Evolutionary conservation across 2,329 filamentous ascomycete genomes (phyloP), one percentile per base, ranked within the genome.

Genomic region (Chaetomiaceae sp.): DNA sequence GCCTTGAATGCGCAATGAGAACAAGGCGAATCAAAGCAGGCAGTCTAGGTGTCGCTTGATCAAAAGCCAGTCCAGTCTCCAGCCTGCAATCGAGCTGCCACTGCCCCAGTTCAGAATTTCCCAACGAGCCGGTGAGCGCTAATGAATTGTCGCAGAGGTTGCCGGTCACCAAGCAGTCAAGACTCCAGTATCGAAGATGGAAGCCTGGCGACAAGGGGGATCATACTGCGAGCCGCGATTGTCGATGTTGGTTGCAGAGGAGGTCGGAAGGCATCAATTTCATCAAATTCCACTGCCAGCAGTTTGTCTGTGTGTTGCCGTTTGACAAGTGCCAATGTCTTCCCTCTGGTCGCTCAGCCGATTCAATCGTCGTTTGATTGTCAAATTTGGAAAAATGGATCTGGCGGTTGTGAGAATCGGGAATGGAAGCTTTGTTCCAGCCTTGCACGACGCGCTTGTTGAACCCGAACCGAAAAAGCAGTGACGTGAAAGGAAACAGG

Each of bases 161-260:
- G 20, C 11, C 6, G 34, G 25, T 34, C 43, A 45, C 42, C 33
- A 33, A 34, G 19, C 39, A 22, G 36, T 33, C 43, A 34, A 45
- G 14, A 20, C 22, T 36, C 39, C 43, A 38, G 34, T 37, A 43
- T 55, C 47, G 57, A 54, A 29, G 45, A 48, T 46, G 29, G 38
- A 25, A 36, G 33, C 37, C 36, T 31, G 19, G 17, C 25, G 25
- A 11, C 31, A 42, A 47, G 48, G 19, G 37, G 22, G 46, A 36
- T 57, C 59, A 61, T 61, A 31, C 58, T 60, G 56, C 56, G 58
- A 38, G 20, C 34, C 45, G 56, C 48, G 20, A 48, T 14, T 29
- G 53, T 40, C 27, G 47, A 48, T 23, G 34, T 22, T 19, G 17
- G 25, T 45, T 38, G 39, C 17, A 8, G 43, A 27, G 42, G 49